These are phyloP conservation scores for Wickerhamomyces kurtzmanii DNA, from an alignment of 805 yeast genomes.

Conservation along the genomic window DNA sequence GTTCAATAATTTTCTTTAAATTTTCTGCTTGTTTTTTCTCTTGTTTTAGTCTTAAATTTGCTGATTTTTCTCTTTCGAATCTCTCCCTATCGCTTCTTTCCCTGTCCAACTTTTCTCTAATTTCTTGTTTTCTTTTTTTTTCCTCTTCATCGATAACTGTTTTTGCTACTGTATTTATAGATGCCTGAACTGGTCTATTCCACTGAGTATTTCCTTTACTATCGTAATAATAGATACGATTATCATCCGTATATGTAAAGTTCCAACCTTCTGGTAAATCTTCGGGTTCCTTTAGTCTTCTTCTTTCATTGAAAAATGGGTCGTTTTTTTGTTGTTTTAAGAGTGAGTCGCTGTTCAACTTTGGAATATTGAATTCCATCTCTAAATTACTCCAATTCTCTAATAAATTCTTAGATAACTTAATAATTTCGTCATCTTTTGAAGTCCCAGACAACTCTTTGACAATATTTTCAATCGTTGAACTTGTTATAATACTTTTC, in stretches of 20 bases:
- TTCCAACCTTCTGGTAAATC: conserved; percentile 45
- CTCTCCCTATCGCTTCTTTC: conserved; percentile 14
- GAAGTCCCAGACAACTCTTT: conserved; percentile 24
- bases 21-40: conserved; percentile 12
- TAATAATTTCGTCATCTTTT: conserved; percentile 17
- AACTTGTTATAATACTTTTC: conserved; percentile 64
- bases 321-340: not conserved
- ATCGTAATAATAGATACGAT: conserved; percentile 45
- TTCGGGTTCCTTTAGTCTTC: conserved; percentile 6
- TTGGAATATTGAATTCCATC: conserved; percentile 81
- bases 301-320: conserved; percentile 9
- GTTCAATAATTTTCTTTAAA: conserved; percentile 27
- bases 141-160: no score
- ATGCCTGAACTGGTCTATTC: conserved; percentile 37
- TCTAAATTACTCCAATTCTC: conserved; percentile 65
- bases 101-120: conserved; percentile 11
- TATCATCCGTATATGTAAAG: conserved; percentile 36
- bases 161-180: not conserved
- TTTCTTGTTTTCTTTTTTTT: conserved; percentile 14
- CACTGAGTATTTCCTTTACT: conserved; percentile 38
- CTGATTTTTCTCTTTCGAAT: conserved; percentile 13
- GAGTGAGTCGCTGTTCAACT: conserved; percentile 22
- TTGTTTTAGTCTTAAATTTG: conserved; percentile 14
- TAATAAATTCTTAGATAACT: conserved; percentile 34
- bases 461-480: conserved; percentile 62